Evolutionary conservation across 75 land plant species (phyloP), one percentile per base, ranked within the genome.

Genomic region (Adiantum capillusveneris): DNA sequence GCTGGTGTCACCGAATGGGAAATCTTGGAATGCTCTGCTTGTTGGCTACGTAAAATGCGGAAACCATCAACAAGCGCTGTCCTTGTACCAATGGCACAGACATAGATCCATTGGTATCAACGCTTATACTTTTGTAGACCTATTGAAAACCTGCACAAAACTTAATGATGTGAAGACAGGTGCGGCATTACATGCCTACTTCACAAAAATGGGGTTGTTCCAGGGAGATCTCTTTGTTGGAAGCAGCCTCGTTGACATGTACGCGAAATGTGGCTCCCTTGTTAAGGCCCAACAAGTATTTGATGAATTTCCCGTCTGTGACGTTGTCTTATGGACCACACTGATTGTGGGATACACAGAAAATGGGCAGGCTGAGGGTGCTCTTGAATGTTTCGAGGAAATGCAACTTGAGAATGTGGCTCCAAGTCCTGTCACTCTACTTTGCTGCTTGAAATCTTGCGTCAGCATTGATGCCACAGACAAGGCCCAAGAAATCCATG

Each of bases 231-330:
- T 28, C 6, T 56, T 56, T 36, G 50, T 65, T 31, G 60, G 62
- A 2, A 65, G 48, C 16, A 41, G 45, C 2, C 42, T 65, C 20
- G 39, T 65, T 17, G 43, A 65, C 21, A 65, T 65, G 67, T 65
- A 65, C 25, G 59, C 14, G 3, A 65, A 65, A 31, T 65, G 67
- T 65, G 67, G 61, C 24, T 18, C 3, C 19, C 1, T 56, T n/a
- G 11, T 31, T 20, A 57, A 65, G 26, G 67, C 67, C 20, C 46
- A 12, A 22, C 62, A 41, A 55, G 11, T 37, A 30, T 65, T 65
- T 42, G 29, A 65, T 36, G 21, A 25, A 24, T 29, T 65, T 24
- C 48, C 44, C 19, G 0, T 2, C 1, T 65, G 45, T 11, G 44
- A 65, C 43, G 42, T 58, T 30, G 43, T 65, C 14, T 36, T 57